Evolutionary conservation across 768 basidiomycete species (phyloP), one percentile per base, ranked within the genome.

Genomic region (Tulasnella sp.): DNA sequence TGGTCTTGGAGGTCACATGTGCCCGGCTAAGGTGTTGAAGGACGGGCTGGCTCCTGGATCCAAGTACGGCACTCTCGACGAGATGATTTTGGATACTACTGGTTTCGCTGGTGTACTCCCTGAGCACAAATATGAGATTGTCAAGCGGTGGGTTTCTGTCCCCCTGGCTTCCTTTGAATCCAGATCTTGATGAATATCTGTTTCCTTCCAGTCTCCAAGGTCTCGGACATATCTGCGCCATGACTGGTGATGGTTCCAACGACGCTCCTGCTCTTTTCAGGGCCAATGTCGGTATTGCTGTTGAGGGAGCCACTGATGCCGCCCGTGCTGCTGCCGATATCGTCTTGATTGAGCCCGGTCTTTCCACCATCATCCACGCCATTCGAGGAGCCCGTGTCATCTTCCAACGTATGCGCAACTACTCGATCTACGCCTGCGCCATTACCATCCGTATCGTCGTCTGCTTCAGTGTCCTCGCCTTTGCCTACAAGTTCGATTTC

Each of bases 391-490:
- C 95, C 32, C 94, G 95, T 78, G 76, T 96, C 76, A 98, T 98
- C 75, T 98, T 98, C 88, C 95, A 98, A 71, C 88, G 95, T 76
- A 97, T 98, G 95, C 78, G 95, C 68, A 98, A 98, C 80, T 97
- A 98, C 75, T 88, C 95, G 53, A 96, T 98, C 76, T 93, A 92
- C 72, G 88, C 89, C 30, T 93, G 90, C 70, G 83, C 89, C 44
- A 90, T 95, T 67, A 97, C 94, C 63, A 96, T 96, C 74, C 94
- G 94, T 86, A 95, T 97, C 72, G 94, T 97, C 65, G 88, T 96
- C 66, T 95, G 89, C 74, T 97, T 98, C 75, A 84, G 92, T 63
- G 84, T 96, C 76, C 78, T 98, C 70, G 88, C 90, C 45, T 97
- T 97, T 72, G 85, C 85, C 34, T 98, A 93, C 84, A 82, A 85